Base-by-base conservation (phyloP, 2,329 filamentous ascomycete genomes). In the Scortechinia acanthostroma region DNA sequence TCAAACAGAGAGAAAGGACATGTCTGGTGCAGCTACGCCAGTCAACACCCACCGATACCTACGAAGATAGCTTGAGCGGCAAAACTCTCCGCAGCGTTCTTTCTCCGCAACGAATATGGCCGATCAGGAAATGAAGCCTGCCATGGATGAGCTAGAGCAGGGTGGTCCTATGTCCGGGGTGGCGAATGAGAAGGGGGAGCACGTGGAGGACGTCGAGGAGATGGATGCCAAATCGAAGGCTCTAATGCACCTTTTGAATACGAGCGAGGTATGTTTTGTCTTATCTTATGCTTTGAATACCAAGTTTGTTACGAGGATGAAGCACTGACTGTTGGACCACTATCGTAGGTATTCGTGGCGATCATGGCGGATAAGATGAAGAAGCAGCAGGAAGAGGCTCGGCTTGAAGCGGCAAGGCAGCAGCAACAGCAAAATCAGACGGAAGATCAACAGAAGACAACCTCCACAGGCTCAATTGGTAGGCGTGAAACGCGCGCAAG, bases 321-420 rank as follows among this genome's bases (percentile, higher is more conserved):
- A 33, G 3, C 5, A 6, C 10, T 14, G 43, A 47, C 42, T 47
- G 4, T 22, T 10, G 19, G n/a, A 22, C 19, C 25, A 10, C 2
- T 43, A 19, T 46, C 2, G n/a, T 14, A 67, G 64, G 67, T 70
- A 1, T 70, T 70, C 45, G 67, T 69, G 14, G 65, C 67, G 2
- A 70, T 70, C 25, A 70, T 70, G 67, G 65, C 66, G 19, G 67
- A 70, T 43, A 69, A 67, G 47, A 70, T 70, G 67, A 68, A 68
- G 48, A 56, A 61, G 23, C 60, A 40, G 35, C 35, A 40, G 20
- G 35, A 40, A 10, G 35, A 40, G 35, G 35, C 35, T 6, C 6
- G 17, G 35, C 10, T 15, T 13, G 10, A 19, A 19, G 35, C 35
- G 17, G 17, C 17, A 6, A 40, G 17, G 20, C 17, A 6, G 17